Base-by-base conservation (phyloP, 768 basidiomycete species). In the Lentinula raphanica region DNA sequence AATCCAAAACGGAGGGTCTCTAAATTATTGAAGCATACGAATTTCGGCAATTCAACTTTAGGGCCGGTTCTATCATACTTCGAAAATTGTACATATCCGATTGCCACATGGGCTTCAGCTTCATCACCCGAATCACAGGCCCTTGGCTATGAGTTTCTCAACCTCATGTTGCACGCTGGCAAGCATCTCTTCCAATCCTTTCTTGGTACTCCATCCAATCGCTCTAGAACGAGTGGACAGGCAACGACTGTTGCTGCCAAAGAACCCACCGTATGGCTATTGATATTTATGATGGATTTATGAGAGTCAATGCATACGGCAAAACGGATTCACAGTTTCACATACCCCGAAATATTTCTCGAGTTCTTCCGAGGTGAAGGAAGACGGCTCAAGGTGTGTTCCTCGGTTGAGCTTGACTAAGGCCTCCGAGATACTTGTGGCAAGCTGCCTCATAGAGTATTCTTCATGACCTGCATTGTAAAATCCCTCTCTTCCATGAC, bases 141-240 rank as follows among this genome's bases (percentile, higher is more conserved):
- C 46, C 46, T 48, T 36, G 39, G 54, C 40, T 4, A 55, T 44
- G 3, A 55, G 28, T 21, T 59, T 65, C 57, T 69, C 68, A 1
- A 69, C 63, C 61, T 74, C 71, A 15, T 67, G 59, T 58, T 65
- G 64, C 45, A 76, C 64, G 56, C 69, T 72, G 35, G 63, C 64
- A 7, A 74, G 50, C 59, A 76, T 61, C 46, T 76, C 74, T 54
- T 65, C 61, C 0, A 62, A 69, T 29, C 67, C 71, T 49, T 68
- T 66, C 35, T 48, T 67, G 12, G 75, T 70, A 59, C 70, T 71
- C 75, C 75, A 76, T 5, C 74, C 74, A 12, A 75, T 49, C 32
- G 63, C 58, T 21, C 66, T 62, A 3, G 65, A 64, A 5, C 49
- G 50, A 32, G 45, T 53, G 49, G 59, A 38, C 32, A 62, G 4